A percentile compares a stretch with the other conserved stretches of the same genome.
phyloP scores from a whole-genome alignment of 306 rosid species.

The Pterocarpus macrocarpus region DNA sequence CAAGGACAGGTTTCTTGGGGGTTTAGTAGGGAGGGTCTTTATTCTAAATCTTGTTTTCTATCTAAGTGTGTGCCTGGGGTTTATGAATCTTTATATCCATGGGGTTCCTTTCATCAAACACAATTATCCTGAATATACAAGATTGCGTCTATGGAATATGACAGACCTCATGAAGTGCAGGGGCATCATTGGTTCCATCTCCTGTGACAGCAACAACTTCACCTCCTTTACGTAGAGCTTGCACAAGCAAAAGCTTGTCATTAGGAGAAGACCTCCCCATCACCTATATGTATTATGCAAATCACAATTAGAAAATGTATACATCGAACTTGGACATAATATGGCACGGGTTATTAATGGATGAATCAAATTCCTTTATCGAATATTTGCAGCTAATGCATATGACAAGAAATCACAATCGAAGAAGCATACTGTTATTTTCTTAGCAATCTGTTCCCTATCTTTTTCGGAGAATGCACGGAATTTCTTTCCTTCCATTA shows the following conservation, averaged over 20 bases:
- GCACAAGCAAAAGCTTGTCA: constrained; percentile 98
- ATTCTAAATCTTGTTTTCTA: too few species aligned
- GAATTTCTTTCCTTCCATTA: constrained; percentile 91
- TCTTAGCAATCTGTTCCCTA: constrained; percentile 76
- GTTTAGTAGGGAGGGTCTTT: too few species aligned
- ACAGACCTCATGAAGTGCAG: constrained; percentile 97
- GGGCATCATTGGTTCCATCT: constrained; percentile 99
- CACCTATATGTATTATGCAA: constrained; percentile 62
- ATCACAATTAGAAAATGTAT: constrained; percentile 33
- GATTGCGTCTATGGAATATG: constrained; percentile 46
- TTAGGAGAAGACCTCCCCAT: constrained; percentile 99
- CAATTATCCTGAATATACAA: constrained; percentile 4
- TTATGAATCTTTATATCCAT: too few species aligned
- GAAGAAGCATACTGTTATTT: constrained; percentile 65
- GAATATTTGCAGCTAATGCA: constrained; percentile 42
- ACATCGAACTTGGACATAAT: constrained; percentile 7
- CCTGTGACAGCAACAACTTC: constrained; percentile 99
- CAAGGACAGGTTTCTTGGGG: too few species aligned
- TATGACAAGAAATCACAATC: constrained; percentile 28
- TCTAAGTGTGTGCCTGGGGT: too few species aligned
- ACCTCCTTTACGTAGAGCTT: constrained; percentile 92
- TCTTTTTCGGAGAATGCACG: constrained; percentile 79
- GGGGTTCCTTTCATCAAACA: too few species aligned
- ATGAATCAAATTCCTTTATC: constrained; percentile 21
- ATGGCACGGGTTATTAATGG: constrained; percentile 10